A percentile compares a stretch with the other conserved stretches of the same genome.
phyloP scores from a whole-genome alignment of 78 protist genomes.

The Protostelium mycophagum region DNA sequence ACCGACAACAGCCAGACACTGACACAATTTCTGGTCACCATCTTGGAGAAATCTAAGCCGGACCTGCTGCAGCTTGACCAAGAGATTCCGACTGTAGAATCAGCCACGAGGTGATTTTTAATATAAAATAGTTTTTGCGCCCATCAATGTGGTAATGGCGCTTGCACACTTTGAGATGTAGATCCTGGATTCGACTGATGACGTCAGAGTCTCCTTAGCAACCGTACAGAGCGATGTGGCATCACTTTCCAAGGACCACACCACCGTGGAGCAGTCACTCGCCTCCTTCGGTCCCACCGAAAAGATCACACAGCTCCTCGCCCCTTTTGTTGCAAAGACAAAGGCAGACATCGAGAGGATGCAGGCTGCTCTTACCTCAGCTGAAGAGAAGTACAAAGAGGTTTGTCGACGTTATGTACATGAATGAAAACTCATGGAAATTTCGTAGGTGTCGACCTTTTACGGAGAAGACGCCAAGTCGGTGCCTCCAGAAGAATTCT shows the following conservation, averaged over 20 bases:
- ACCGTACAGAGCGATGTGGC: not conserved
- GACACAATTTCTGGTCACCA: slow-evolving; percentile 31
- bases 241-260: not conserved
- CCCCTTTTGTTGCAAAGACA: not conserved
- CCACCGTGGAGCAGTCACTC: not conserved
- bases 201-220: not conserved
- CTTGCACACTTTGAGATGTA: not conserved
- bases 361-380: not conserved
- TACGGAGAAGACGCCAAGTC: not conserved
- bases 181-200: no score
- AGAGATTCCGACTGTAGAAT: slow-evolving; percentile 37
- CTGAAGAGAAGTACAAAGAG: not conserved
- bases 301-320: not conserved
- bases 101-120: slow-evolving; percentile 27
- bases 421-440: no score
- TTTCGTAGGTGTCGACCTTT: no score
- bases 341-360: not conserved
- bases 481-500: not conserved
- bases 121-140: not conserved
- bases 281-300: not conserved
- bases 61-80: slow-evolving; percentile 5
- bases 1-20: slow-evolving; percentile 34
- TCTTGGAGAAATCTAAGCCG: slow-evolving; percentile 28
- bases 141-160: not conserved
- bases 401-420: no score